Percentiles rank a stretch among this genome's conserved stretches.
phyloP scores from a whole-genome alignment of 2,329 filamentous ascomycete genomes.

The Pyricularia pennisetigena region DNA sequence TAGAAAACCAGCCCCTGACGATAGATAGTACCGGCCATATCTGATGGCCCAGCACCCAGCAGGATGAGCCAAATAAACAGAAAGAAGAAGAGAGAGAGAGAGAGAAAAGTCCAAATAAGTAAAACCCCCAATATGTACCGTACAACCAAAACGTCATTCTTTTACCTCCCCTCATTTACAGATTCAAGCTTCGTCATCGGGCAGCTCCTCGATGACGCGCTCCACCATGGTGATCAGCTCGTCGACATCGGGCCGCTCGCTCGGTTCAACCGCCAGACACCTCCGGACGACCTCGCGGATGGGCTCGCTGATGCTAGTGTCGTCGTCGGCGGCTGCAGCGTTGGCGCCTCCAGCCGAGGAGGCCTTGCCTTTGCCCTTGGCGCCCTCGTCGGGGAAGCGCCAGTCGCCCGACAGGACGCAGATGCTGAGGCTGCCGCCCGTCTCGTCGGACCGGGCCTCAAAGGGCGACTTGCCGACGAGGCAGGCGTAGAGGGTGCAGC shows the following conservation, averaged over 20 bases:
- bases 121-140: background rate
- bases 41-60: background rate
- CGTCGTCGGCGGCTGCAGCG: constrained; percentile 27
- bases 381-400: constrained; percentile 86
- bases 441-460: constrained; percentile 91
- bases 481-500: constrained; percentile 96
- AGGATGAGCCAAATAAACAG: background rate
- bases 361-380: constrained; percentile 23
- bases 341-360: constrained; percentile 14
- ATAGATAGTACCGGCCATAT: background rate
- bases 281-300: constrained; percentile 81
- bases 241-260: constrained; percentile 77
- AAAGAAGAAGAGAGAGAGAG: background rate
- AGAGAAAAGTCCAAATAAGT: background rate
- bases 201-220: constrained; percentile 55
- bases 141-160: background rate
- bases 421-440: constrained; percentile 83
- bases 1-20: background rate
- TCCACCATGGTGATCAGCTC: constrained; percentile 76
- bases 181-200: constrained; percentile 38
- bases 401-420: constrained; percentile 92
- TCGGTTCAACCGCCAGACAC: constrained; percentile 79
- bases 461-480: constrained; percentile 95
- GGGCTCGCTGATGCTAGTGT: constrained; percentile 60
- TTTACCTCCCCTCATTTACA: background rate